phyloP scores from a whole-genome alignment of 345 rosid species.

The Geranium brycei region DNA sequence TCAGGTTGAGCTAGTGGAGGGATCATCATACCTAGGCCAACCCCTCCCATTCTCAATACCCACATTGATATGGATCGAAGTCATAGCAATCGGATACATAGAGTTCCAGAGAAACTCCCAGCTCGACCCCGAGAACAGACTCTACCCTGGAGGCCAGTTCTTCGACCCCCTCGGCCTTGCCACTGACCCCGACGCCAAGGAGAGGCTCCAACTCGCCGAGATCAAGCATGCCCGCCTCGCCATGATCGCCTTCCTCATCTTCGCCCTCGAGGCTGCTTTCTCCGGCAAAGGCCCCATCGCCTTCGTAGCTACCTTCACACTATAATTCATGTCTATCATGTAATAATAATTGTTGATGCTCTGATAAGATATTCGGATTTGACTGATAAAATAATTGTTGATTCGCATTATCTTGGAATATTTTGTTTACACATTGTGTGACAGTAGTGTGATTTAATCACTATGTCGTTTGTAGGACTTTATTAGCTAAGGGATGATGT shows the following conservation, averaged over 20 bases:
- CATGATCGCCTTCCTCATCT: conserved; percentile 18
- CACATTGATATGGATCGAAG: neutral
- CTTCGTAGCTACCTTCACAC: conserved; percentile 58
- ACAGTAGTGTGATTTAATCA: too few relatives aligned
- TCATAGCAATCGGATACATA: conserved; percentile 35
- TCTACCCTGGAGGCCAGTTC: conserved; percentile 51
- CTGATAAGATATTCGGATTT: too few relatives aligned
- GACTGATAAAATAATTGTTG: too few relatives aligned
- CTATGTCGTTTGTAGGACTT: too few relatives aligned
- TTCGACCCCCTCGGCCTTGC: neutral
- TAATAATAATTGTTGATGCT: too few relatives aligned
- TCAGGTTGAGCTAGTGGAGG: neutral
- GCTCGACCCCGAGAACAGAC: conserved; percentile 63
- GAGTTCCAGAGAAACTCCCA: conserved; percentile 55
- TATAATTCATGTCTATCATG: conserved; percentile 10
- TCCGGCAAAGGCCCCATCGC: conserved; percentile 79
- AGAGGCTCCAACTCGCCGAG: neutral
- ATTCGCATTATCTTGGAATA: too few relatives aligned
- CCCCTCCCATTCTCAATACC: neutral
- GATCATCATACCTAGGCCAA: neutral
- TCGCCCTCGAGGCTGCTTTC: conserved; percentile 55
- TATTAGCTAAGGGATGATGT: too few relatives aligned
- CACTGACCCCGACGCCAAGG: neutral
- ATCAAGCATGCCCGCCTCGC: neutral
- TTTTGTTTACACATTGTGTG: too few relatives aligned